Evolutionary conservation across 306 rosid species (phyloP), one percentile per base, ranked within the genome.

Genomic region (Fragaria ananassa): DNA sequence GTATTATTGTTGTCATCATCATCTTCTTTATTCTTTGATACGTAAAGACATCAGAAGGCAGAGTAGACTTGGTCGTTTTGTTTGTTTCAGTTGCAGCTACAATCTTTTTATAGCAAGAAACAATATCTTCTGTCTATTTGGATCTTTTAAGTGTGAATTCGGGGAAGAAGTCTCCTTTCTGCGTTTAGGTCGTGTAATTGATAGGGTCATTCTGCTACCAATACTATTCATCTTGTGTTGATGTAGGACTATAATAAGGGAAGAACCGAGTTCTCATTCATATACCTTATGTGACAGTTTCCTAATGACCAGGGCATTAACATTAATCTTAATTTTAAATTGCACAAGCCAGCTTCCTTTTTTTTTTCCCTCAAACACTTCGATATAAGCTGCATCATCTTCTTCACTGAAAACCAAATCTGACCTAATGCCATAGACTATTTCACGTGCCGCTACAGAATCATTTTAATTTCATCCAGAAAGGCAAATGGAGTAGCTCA

Each of bases 351-450:
- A 15, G 42, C 44, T 62, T 3, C 68, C 44, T 6, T 9, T 0
- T 15, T 7, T 34, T 25, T 12, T 29, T 17, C 3, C n/a, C 4
- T 1, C 3, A 1, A 8, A 13, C 46, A 64, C 15, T 35, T 64
- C 8, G 68, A 35, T 35, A 35, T 35, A 7, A 35, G 35, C 69
- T 34, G 23, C 74, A 56, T 49, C 31, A 50, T 50, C 29, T 49
- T 49, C 62, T 19, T 71, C 63, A 71, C 13, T 8, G 58, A 54
- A 35, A n/a, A 53, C 34, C 60, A 72, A 70, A n/a, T 54, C 61
- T n/a, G 45, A 41, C 45, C 45, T 41, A 41, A 41, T 41, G 45
- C 42, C 34, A 31, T 31, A 31, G 34, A 31, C 34, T 31, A 31
- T 31, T 31, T 31, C 34, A 31, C 2, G 34, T 31, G 34, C 34